These are phyloP conservation scores for Gynostemma pentaphyllum DNA, from an alignment of 306 rosid species.

Conservation along the genomic window DNA sequence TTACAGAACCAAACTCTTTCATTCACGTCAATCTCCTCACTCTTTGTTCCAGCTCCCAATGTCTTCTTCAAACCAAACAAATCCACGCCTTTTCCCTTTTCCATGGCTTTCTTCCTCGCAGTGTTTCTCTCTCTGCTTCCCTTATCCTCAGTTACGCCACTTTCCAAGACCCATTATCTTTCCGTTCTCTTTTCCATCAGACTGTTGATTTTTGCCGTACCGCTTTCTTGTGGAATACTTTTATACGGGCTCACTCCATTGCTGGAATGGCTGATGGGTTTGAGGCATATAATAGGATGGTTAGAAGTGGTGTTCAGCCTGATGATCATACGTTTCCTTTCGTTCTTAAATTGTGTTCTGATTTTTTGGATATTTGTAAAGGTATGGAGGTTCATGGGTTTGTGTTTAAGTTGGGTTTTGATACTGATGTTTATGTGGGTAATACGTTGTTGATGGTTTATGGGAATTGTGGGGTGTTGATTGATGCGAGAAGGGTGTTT, in stretches of 20 bases:
- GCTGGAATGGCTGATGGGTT: constrained; percentile 39
- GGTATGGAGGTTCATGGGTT: constrained; percentile 72
- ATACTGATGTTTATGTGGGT: constrained; percentile 54
- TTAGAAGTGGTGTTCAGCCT: constrained; percentile 35
- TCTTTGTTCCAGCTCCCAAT: constrained; percentile 23
- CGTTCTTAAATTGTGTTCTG: constrained; percentile 60
- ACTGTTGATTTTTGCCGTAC: constrained; percentile 31
- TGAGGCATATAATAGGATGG: constrained; percentile 49
- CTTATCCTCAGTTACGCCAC: constrained; percentile 63
- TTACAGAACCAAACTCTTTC: not conserved
- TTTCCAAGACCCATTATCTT: constrained; percentile 22
- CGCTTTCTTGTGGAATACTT: constrained; percentile 72
- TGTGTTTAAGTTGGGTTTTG: constrained; percentile 53
- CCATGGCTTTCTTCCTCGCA: constrained; percentile 49
- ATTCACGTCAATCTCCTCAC: constrained; percentile 34
- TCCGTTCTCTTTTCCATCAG: constrained; percentile 38
- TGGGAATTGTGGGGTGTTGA: constrained; percentile 33
- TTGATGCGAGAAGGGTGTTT: constrained; percentile 41
- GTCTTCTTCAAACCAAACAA: constrained; percentile 56
- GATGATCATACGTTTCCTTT: constrained; percentile 74
- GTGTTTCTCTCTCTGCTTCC: constrained; percentile 63
- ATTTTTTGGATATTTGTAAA: constrained; percentile 30
- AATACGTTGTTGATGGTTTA: constrained; percentile 60
- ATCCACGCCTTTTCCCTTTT: constrained; percentile 48
- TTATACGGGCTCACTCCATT: constrained; percentile 51